Conservation (phyloP, 2,329 filamentous ascomycete genomes). For the Sporothrix euskadiensis region DNA sequence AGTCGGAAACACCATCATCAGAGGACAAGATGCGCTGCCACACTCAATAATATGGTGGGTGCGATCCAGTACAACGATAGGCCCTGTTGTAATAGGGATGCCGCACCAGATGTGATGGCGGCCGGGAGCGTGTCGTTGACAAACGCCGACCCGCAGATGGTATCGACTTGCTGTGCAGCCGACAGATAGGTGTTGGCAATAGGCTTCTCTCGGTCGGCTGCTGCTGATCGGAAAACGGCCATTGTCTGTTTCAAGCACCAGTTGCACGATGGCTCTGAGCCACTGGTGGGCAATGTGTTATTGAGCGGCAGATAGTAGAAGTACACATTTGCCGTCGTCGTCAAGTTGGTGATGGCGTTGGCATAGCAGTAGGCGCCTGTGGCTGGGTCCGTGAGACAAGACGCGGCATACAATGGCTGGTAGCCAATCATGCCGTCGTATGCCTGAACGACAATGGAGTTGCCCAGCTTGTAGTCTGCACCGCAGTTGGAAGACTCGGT, state of each 20-base stretch:
- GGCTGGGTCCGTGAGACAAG: constrained; percentile 70
- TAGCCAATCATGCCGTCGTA: constrained; percentile 78
- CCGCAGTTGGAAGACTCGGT: constrained; percentile 65
- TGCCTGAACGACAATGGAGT: constrained; percentile 71
- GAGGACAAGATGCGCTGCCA: constrained; percentile 19
- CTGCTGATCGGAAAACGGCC: constrained; percentile 72
- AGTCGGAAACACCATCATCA: not conserved
- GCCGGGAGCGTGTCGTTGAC: constrained; percentile 57
- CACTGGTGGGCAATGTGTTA: constrained; percentile 60
- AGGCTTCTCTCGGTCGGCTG: constrained; percentile 64
- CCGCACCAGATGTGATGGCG: constrained; percentile 35
- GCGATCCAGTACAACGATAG: constrained; percentile 22
- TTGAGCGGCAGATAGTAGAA: constrained; percentile 87
- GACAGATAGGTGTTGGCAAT: constrained; percentile 68
- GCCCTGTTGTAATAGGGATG: not conserved
- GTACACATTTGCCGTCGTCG: constrained; percentile 70
- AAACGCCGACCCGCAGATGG: constrained; percentile 59
- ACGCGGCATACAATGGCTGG: constrained; percentile 73
- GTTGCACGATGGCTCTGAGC: constrained; percentile 71
- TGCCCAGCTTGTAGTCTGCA: constrained; percentile 65
- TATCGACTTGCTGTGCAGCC: constrained; percentile 73
- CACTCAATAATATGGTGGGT: not conserved
- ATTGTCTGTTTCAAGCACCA: constrained; percentile 78
- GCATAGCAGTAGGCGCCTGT: constrained; percentile 77
- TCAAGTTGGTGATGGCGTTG: constrained; percentile 75